phyloP scores from a whole-genome alignment of 768 basidiomycete species.

The Mycena haematopus region DNA sequence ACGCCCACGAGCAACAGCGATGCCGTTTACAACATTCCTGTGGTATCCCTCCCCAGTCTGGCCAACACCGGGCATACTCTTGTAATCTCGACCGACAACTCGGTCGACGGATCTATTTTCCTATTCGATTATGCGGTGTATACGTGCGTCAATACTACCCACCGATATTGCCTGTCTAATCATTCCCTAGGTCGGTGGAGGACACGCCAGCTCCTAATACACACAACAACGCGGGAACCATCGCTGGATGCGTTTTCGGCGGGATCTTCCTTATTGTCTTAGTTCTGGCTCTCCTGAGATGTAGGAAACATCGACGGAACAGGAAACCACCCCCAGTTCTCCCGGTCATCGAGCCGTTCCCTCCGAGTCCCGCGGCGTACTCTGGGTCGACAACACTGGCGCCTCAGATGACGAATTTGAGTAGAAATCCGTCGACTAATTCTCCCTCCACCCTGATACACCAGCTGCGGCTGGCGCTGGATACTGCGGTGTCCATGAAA shows the following conservation, averaged over 20 bases:
- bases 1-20: slow-evolving; percentile 15
- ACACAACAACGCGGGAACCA: slow-evolving; percentile 1
- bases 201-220: background rate
- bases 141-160: slow-evolving; percentile 20
- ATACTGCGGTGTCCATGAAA: slow-evolving; percentile 4
- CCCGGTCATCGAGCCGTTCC: slow-evolving; percentile 10
- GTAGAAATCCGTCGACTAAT: background rate
- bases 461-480: slow-evolving; percentile 8
- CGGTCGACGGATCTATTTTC: slow-evolving; percentile 14
- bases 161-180: background rate
- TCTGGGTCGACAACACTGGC: background rate
- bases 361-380: background rate
- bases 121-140: slow-evolving; percentile 29
- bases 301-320: background rate
- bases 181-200: background rate
- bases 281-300: background rate
- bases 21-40: slow-evolving; percentile 20
- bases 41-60: slow-evolving; percentile 14
- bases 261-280: slow-evolving; percentile 3
- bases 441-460: slow-evolving; percentile 3
- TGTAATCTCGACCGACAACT: slow-evolving; percentile 19
- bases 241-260: slow-evolving; percentile 19
- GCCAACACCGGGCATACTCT: slow-evolving; percentile 18
- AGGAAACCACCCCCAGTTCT: background rate
- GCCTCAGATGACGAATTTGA: background rate